These are phyloP conservation scores for Oryza punctata DNA, from an alignment of 176 grass and related monocot genomes.

Conservation along the genomic window DNA sequence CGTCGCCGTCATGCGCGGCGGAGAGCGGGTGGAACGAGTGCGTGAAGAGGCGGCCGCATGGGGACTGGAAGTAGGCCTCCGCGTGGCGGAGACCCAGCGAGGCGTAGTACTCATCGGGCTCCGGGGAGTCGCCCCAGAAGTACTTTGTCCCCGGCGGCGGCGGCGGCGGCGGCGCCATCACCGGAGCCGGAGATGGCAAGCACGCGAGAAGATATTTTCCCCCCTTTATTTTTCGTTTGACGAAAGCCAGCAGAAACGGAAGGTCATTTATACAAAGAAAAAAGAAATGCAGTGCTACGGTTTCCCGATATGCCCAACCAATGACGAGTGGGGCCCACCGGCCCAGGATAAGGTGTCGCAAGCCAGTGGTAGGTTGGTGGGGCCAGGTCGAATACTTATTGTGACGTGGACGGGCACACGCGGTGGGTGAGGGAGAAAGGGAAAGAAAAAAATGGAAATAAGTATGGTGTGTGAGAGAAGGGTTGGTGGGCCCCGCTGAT, in stretches of 20 bases:
- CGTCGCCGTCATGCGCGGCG: constrained; percentile 22
- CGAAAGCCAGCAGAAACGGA: neutral
- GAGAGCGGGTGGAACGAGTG: constrained; percentile 71
- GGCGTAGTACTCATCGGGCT: constrained; percentile 59
- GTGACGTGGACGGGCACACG: no score
- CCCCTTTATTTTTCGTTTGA: neutral
- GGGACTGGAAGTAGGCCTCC: constrained; percentile 55
- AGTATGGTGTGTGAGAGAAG: no score
- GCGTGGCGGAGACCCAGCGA: constrained; percentile 60
- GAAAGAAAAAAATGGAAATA: no score
- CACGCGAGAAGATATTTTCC: neutral
- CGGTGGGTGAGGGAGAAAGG: no score
- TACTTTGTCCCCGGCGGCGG: constrained; percentile 27
- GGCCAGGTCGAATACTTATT: no score
- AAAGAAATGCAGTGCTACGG: no score
- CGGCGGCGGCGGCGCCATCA: neutral
- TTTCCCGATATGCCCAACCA: no score
- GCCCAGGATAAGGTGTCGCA: no score
- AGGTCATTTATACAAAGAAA: no score
- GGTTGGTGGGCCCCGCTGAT: no score
- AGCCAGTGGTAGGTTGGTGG: no score
- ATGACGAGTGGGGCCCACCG: no score
- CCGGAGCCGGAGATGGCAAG: neutral
- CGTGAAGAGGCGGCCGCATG: constrained; percentile 64
- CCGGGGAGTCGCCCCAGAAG: constrained; percentile 68